Evolutionary conservation across 2,329 filamentous ascomycete genomes (phyloP).

Genomic region (Beauveria sp.): DNA sequence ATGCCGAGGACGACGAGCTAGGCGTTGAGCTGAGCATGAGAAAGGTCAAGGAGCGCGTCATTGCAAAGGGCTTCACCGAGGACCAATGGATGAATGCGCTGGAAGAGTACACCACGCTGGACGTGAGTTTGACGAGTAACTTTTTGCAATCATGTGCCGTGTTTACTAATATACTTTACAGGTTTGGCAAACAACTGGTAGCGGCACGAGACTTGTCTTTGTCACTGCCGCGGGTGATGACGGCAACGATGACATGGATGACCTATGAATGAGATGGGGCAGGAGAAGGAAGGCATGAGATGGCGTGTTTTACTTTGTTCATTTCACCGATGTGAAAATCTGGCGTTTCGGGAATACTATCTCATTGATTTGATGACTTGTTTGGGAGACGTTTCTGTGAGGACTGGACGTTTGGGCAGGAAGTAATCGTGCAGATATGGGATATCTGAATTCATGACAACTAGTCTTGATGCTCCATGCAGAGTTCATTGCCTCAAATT

Average conservation of each 20-base stretch:
- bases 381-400: not conserved
- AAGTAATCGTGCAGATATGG: not conserved
- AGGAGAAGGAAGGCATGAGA: not conserved
- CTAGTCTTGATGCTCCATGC: too few species aligned
- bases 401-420: not conserved
- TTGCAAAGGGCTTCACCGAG: constrained; percentile 94
- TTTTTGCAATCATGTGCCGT: not conserved
- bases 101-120: constrained; percentile 79
- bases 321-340: not conserved
- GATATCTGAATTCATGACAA: not conserved
- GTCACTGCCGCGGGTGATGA: constrained; percentile 50
- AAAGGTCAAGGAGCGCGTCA: constrained; percentile 81
- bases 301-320: not conserved
- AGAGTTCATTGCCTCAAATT: not conserved
- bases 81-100: constrained; percentile 83
- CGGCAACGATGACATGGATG: constrained; percentile 41
- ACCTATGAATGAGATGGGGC: not conserved
- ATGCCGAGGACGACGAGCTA: constrained; percentile 42
- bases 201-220: constrained; percentile 64
- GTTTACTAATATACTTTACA: constrained; percentile 24
- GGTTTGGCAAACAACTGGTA: constrained; percentile 73
- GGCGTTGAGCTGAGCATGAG: constrained; percentile 72
- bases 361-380: not conserved
- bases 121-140: constrained; percentile 58
- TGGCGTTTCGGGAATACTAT: constrained; percentile 24